phyloP scores from a whole-genome alignment of 2,329 filamentous ascomycete species.

The Trichoderma gracile region DNA sequence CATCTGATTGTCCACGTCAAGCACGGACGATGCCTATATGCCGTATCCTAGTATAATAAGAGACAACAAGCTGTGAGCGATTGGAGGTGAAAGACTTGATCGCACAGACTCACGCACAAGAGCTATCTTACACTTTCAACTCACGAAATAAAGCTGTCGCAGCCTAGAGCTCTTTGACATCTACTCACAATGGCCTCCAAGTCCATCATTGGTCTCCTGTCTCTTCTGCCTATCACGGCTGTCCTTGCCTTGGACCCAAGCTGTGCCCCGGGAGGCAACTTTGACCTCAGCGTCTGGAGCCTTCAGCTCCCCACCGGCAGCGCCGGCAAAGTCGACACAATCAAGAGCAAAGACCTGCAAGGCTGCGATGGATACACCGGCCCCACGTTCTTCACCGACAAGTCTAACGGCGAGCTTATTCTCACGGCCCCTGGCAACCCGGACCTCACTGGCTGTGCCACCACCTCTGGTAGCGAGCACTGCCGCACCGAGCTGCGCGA shows the following conservation, averaged over 20 bases:
- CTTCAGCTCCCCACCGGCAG: slow-evolving; percentile 44
- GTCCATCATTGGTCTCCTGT: slow-evolving; percentile 1
- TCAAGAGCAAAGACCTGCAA: slow-evolving; percentile 37
- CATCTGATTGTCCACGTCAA: not conserved
- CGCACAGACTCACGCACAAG: not conserved
- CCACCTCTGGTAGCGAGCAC: slow-evolving; percentile 43
- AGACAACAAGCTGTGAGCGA: not conserved
- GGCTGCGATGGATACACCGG: slow-evolving; percentile 41
- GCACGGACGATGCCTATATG: not conserved
- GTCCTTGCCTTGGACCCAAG: slow-evolving; percentile 18
- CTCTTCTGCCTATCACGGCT: slow-evolving; percentile 1
- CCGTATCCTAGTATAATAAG: not conserved
- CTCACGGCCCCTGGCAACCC: slow-evolving; percentile 44
- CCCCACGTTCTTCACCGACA: slow-evolving; percentile 41
- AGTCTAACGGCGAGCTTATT: slow-evolving; percentile 38
- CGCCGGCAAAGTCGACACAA: slow-evolving; percentile 28
- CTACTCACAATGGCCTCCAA: slow-evolving; percentile 11
- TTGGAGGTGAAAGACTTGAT: not conserved
- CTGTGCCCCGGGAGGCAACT: slow-evolving; percentile 33
- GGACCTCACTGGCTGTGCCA: slow-evolving; percentile 39
- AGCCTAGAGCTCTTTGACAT: not conserved
- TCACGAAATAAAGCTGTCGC: too few species aligned
- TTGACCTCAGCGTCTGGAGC: slow-evolving; percentile 39
- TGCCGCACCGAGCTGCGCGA: slow-evolving; percentile 47
- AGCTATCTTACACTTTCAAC: not conserved